phyloP scores from a whole-genome alignment of 2,329 filamentous ascomycete species.

The Emericellopsis cladophorae region DNA sequence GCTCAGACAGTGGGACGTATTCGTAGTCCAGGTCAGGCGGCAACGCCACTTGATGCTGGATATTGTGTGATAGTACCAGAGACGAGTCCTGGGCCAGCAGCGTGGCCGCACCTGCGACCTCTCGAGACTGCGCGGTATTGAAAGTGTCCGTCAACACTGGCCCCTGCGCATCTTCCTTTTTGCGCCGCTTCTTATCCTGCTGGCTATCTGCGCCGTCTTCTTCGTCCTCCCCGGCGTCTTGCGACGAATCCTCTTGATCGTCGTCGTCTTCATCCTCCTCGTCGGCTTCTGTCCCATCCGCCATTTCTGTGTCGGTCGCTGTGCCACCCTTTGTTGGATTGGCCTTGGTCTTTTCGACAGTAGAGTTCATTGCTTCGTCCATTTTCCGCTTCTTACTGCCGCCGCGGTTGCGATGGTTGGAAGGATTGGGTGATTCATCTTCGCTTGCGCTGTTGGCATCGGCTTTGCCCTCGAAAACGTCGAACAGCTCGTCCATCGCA shows the following conservation, averaged over 20 bases:
- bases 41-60: constrained; percentile 93
- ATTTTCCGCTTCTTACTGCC: constrained; percentile 78
- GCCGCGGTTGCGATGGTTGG: constrained; percentile 39
- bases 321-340: constrained; percentile 3
- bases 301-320: constrained; percentile 17
- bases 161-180: constrained; percentile 49
- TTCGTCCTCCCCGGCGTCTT: constrained; percentile 15
- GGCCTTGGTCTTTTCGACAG: constrained; percentile 7
- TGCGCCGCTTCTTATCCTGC: constrained; percentile 48
- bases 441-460: constrained; percentile 27
- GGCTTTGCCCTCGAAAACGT: constrained; percentile 61
- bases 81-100: constrained; percentile 51
- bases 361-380: constrained; percentile 60
- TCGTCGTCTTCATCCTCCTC: constrained; percentile 18
- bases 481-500: constrained; percentile 66
- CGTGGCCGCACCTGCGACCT: constrained; percentile 70
- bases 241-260: constrained; percentile 14
- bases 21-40: constrained; percentile 90
- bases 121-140: constrained; percentile 85
- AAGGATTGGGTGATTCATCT: constrained; percentile 20
- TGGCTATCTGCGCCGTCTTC: constrained; percentile 32
- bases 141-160: constrained; percentile 89
- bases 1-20: constrained; percentile 88
- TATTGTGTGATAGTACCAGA: constrained; percentile 87
- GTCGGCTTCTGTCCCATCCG: constrained; percentile 26